Evolutionary conservation across 495 filamentous ascomycete species (phyloP).

Genomic region (Filosporella fistucella): DNA sequence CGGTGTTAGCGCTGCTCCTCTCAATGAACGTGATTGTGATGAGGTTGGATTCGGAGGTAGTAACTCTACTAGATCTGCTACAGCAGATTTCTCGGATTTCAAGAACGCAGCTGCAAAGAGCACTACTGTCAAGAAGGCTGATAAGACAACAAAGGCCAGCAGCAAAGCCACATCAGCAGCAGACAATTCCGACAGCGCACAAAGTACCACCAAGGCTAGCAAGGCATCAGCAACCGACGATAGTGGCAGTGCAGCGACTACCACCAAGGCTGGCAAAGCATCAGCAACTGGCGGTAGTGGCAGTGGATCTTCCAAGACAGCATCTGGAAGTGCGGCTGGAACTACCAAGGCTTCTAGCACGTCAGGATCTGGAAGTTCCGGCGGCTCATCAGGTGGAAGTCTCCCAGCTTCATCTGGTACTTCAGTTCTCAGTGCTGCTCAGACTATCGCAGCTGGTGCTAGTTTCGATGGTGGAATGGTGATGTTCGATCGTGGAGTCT

Average conservation of each 20-base stretch:
- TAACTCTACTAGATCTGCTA: not conserved
- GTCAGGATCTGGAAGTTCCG: not conserved
- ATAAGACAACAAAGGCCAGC: not conserved
- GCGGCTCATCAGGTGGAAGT: not conserved
- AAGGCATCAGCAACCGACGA: not conserved
- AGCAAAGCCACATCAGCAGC: not conserved
- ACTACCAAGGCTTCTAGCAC: not conserved
- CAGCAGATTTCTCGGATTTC: not conserved
- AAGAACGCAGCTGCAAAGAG: not conserved
- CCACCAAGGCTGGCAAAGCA: not conserved
- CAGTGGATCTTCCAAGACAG: not conserved
- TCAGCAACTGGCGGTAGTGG: not conserved
- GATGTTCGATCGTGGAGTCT: conserved; percentile 41
- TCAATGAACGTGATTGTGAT: conserved; percentile 1
- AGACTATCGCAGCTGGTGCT: conserved; percentile 34
- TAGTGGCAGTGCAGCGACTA: not conserved
- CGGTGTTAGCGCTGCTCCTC: not conserved
- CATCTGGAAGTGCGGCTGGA: not conserved
- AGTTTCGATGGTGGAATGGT: conserved; percentile 40
- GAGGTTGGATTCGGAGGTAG: not conserved
- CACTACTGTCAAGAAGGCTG: not conserved
- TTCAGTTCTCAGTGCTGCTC: conserved; percentile 17
- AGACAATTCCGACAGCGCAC: too few species aligned
- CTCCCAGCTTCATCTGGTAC: conserved; percentile 8
- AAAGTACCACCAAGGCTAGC: not conserved